Evolutionary conservation across 2,329 filamentous ascomycete genomes (phyloP).

Genomic region (Rhexocercosporidium sp.): DNA sequence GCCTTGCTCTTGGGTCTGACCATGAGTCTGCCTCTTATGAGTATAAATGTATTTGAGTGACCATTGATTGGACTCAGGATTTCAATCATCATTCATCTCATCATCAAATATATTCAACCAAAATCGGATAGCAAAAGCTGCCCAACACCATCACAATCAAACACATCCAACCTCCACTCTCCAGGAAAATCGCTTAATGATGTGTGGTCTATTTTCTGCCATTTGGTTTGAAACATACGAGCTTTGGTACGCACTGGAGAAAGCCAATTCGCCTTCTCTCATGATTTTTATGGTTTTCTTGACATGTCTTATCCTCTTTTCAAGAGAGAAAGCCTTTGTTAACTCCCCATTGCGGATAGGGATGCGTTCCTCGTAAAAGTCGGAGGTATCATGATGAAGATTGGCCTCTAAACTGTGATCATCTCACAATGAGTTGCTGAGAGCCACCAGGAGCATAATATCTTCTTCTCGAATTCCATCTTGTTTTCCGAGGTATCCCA

Average conservation of each 20-base stretch:
- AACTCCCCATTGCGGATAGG: too few species aligned
- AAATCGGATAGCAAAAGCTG: too few species aligned
- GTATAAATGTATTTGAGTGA: conserved; percentile 9
- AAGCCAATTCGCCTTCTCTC: too few species aligned
- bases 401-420: conserved; percentile 20
- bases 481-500: too few species aligned
- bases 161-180: not conserved
- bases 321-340: too few species aligned
- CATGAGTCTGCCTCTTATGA: not conserved
- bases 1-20: conserved; percentile 8
- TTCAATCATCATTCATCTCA: not conserved
- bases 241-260: too few species aligned
- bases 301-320: too few species aligned
- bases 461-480: not conserved
- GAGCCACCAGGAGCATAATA: not conserved
- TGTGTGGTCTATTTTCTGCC: conserved; percentile 32
- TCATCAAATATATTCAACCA: not conserved
- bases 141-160: not conserved
- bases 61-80: not conserved
- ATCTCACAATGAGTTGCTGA: not conserved
- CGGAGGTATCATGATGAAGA: conserved; percentile 24
- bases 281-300: too few species aligned
- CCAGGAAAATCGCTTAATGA: conserved; percentile 10
- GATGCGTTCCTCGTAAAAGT: conserved; percentile 29
- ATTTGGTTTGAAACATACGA: conserved; percentile 35